Evolutionary conservation across 2,329 filamentous ascomycete genomes (phyloP).

Genomic region (Penicillium sp.): DNA sequence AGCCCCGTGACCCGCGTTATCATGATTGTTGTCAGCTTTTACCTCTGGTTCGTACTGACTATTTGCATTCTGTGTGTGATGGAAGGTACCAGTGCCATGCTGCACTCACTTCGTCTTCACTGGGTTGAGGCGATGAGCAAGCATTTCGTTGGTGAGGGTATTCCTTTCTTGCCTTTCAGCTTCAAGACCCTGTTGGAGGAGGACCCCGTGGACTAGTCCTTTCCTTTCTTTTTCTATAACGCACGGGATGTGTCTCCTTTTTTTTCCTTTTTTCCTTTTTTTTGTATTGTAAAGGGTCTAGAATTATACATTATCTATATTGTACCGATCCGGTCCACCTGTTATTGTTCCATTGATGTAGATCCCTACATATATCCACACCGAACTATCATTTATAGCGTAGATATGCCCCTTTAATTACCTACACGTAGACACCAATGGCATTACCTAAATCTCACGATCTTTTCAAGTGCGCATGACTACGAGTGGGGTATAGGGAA

Average conservation of each 20-base stretch:
- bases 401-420: neutral
- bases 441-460: constrained; percentile 3
- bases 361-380: neutral
- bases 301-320: constrained; percentile 7
- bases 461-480: constrained; percentile 10
- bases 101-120: constrained; percentile 81
- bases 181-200: constrained; percentile 79
- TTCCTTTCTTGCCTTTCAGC: constrained; percentile 80
- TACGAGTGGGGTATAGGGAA: constrained; percentile 6
- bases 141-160: constrained; percentile 84
- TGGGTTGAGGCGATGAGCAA: constrained; percentile 98
- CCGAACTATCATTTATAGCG: neutral
- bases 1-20: constrained; percentile 63
- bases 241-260: neutral
- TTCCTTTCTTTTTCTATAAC: neutral
- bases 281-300: constrained; percentile 8
- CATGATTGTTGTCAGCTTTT: constrained; percentile 73
- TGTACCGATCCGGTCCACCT: neutral
- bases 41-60: constrained; percentile 79
- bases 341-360: constrained; percentile 1
- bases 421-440: neutral
- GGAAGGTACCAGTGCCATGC: constrained; percentile 93
- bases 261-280: neutral
- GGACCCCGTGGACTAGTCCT: constrained; percentile 46
- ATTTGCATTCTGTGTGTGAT: constrained; percentile 77